These are phyloP conservation scores for Atkinsonella texensis DNA, from an alignment of 2,329 filamentous ascomycete species.

Conservation along the genomic window DNA sequence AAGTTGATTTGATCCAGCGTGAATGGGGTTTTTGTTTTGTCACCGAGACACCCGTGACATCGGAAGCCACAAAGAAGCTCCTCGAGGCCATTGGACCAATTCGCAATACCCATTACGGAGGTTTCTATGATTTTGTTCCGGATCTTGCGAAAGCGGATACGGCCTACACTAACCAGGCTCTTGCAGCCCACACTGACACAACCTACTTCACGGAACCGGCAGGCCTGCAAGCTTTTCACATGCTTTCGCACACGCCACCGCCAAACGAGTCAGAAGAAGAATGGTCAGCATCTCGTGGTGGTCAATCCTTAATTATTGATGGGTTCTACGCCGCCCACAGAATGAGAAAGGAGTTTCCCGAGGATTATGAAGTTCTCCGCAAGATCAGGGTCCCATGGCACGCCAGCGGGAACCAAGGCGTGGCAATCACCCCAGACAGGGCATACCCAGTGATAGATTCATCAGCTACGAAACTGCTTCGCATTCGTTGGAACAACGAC, in stretches of 20 bases:
- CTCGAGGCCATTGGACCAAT: slow-evolving; percentile 78
- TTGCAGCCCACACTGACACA: slow-evolving; percentile 83
- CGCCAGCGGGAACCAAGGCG: slow-evolving; percentile 78
- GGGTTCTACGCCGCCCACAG: slow-evolving; percentile 62
- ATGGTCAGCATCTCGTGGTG: slow-evolving; percentile 38
- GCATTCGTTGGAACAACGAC: slow-evolving; percentile 87
- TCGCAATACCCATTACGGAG: slow-evolving; percentile 81
- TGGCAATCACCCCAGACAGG: slow-evolving; percentile 62
- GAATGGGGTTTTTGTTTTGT: slow-evolving; percentile 69
- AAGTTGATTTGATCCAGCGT: slow-evolving; percentile 35
- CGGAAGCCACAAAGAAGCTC: slow-evolving; percentile 60
- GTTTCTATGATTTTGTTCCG: slow-evolving; percentile 69
- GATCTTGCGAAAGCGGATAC: slow-evolving; percentile 82
- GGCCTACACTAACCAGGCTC: slow-evolving; percentile 75
- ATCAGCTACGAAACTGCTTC: slow-evolving; percentile 30
- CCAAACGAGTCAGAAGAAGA: slow-evolving; percentile 20
- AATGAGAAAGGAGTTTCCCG: slow-evolving; percentile 40
- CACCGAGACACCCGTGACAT: slow-evolving; percentile 50
- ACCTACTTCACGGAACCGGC: slow-evolving; percentile 93
- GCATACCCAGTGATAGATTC: slow-evolving; percentile 62
- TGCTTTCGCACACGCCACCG: slow-evolving; percentile 57
- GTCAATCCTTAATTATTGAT: slow-evolving; percentile 73
- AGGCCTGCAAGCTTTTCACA: slow-evolving; percentile 84
- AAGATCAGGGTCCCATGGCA: slow-evolving; percentile 57
- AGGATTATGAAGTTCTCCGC: slow-evolving; percentile 46